phyloP scores from a whole-genome alignment of 306 rosid species.

The Chamaecrista fasciculata region DNA sequence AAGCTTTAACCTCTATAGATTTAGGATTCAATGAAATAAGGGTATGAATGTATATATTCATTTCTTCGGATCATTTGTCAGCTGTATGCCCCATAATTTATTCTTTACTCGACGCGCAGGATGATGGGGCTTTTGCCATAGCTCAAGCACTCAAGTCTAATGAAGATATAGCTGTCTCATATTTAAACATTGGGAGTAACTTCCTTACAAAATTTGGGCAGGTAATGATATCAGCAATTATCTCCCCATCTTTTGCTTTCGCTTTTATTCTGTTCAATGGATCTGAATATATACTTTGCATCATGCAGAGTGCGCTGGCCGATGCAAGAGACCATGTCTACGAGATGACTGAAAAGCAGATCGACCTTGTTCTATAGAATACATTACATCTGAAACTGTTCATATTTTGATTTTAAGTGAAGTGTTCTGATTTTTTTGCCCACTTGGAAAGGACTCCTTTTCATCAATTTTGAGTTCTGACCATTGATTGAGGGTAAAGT shows the following conservation, averaged over 20 bases:
- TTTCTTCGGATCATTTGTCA: neutral
- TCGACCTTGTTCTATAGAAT: conserved; percentile 65
- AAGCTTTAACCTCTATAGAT: conserved; percentile 86
- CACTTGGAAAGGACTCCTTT: conserved; percentile 34
- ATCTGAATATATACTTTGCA: conserved; percentile 23
- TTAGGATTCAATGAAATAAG: conserved; percentile 95
- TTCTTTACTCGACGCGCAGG: conserved; percentile 50
- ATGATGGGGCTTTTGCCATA: conserved; percentile 96
- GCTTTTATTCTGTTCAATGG: neutral
- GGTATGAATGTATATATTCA: conserved; percentile 41
- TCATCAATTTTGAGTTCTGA: conserved; percentile 43
- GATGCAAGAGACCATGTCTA: conserved; percentile 95
- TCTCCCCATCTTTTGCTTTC: conserved; percentile 4
- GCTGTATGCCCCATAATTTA: conserved; percentile 18
- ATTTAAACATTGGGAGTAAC: conserved; percentile 74
- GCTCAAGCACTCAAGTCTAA: conserved; percentile 97
- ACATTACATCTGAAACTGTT: conserved; percentile 3
- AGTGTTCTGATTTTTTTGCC: conserved; percentile 3
- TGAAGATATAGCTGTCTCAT: conserved; percentile 77
- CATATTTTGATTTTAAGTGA: neutral
- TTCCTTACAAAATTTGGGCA: conserved; percentile 96
- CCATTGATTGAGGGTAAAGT: conserved; percentile 32
- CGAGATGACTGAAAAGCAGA: conserved; percentile 95
- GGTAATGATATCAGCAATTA: conserved; percentile 39
- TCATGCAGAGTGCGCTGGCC: conserved; percentile 79